Evolutionary conservation across 768 basidiomycete genomes (phyloP), one percentile per base, ranked within the genome.

Genomic region (Rossbeevera mucosa): DNA sequence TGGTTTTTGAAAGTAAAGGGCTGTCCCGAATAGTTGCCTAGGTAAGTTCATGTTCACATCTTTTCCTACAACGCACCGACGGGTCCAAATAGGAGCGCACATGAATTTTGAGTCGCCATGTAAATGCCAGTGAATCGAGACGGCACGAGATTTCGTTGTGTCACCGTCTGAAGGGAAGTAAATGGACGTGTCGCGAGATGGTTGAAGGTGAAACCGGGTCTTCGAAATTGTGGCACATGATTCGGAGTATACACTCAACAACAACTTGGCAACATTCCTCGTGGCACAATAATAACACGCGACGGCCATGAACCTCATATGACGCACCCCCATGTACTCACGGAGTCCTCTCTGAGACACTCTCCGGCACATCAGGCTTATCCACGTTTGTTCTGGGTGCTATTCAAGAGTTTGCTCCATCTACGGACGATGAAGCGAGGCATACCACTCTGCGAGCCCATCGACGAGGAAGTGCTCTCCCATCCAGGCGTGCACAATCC

Each of bases 1-100:
- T 56, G 44, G 54, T 44, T 33, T 48, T 44, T 9, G 7, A 28
- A 18, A 51, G 44, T 43, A 42, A 22, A 16, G 24, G 13, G 7
- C 5, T 21, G 1, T 8, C 21, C 4, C 18, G 38, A 14, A 30
- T 24, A 18, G 18, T 13, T 45, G 21, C 25, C 16, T 9, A 62
- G 60, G 50, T 46, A 16, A 59, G 60, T 52, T 50, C 13, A 49
- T 1, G n/a, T n/a, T n/a, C 26, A 26, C 8, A n/a, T 26, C 3
- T 45, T 33, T 40, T 28, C 0, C n/a, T 29, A 29, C 7, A 47
- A 14, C 1, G 18, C 16, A 6, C 41, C 20, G 28, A 25, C 11
- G 26, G 16, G 11, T 45, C 29, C 51, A 20, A 42, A 7, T 12
- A 41, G 40, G 40, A 36, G 33, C 8, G 7, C 16, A 16, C 8